These are phyloP conservation scores for Leccinum pachyderme DNA, from an alignment of 1,284 basidiomycete species.

Conservation along the genomic window DNA sequence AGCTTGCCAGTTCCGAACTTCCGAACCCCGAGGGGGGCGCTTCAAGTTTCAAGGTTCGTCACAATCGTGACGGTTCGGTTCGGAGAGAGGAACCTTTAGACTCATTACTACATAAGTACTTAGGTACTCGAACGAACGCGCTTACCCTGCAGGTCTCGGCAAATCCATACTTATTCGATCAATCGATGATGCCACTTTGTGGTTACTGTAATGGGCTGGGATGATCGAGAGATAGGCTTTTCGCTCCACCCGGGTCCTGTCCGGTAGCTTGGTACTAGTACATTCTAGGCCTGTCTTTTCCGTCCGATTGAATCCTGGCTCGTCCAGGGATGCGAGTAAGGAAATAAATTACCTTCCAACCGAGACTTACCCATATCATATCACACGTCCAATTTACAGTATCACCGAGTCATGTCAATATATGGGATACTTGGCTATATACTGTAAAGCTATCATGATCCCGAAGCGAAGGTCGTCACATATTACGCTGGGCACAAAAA, in stretches of 20 bases:
- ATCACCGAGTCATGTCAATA: slow-evolving; percentile 2
- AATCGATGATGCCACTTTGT: neutral
- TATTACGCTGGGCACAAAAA: neutral
- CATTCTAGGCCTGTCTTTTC: neutral
- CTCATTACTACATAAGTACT: neutral
- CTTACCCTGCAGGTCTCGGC: neutral
- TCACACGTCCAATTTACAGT: slow-evolving; percentile 1
- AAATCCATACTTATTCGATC: neutral
- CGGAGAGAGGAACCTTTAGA: neutral
- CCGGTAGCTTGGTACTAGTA: neutral
- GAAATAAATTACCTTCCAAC: neutral
- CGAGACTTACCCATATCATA: neutral
- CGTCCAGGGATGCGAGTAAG: neutral
- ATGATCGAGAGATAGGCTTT: neutral
- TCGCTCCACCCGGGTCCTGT: neutral
- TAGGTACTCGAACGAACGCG: neutral
- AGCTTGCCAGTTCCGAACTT: neutral
- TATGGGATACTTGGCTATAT: neutral
- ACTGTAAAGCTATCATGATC: neutral
- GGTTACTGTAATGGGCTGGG: too few relatives aligned
- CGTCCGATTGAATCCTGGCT: neutral
- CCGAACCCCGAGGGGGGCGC: too few relatives aligned
- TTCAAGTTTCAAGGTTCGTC: neutral
- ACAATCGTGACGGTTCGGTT: neutral
- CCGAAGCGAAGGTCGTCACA: neutral